Conservation (phyloP, 345 rosid species). For the Streptanthus diversifolius region DNA sequence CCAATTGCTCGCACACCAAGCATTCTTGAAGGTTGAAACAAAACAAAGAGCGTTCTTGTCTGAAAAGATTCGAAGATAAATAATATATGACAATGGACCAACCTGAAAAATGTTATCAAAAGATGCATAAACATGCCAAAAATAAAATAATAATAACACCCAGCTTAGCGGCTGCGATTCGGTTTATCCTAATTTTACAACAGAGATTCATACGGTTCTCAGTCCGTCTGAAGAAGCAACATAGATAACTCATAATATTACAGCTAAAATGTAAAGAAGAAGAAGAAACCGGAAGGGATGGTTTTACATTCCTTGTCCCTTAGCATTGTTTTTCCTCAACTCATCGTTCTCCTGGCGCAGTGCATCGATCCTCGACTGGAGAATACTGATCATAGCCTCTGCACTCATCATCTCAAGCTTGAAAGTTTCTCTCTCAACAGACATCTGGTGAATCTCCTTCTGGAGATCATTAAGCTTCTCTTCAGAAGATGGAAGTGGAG, state of each 20-base stretch:
- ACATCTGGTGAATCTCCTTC: conserved; percentile 63
- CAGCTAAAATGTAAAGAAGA: conserved; percentile 8
- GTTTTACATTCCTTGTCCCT: background rate
- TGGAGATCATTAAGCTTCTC: conserved; percentile 49
- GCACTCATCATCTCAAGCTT: conserved; percentile 84
- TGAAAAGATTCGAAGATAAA: conserved; percentile 22
- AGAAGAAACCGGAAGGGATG: conserved; percentile 23
- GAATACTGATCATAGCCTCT: conserved; percentile 73
- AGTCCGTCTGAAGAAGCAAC: conserved; percentile 18
- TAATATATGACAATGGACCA: conserved; percentile 32
- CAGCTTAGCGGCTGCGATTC: conserved; percentile 1
- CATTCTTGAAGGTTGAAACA: conserved; percentile 5
- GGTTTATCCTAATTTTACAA: conserved; percentile 24
- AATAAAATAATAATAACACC: background rate
- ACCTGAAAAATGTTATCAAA: conserved; percentile 16
- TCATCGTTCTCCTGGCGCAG: conserved; percentile 73
- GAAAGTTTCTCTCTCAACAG: conserved; percentile 65
- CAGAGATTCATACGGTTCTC: conserved; percentile 17
- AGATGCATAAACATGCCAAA: conserved; percentile 3
- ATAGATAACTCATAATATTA: conserved; percentile 16
- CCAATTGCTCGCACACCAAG: background rate
- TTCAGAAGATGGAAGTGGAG: conserved; percentile 4
- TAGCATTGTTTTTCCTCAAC: conserved; percentile 42
- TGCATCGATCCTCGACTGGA: conserved; percentile 58
- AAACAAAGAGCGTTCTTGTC: background rate